Evolutionary conservation across 2,329 filamentous ascomycete species (phyloP), one percentile per base, ranked within the genome.

Genomic region (Microcyclosporella mali): DNA sequence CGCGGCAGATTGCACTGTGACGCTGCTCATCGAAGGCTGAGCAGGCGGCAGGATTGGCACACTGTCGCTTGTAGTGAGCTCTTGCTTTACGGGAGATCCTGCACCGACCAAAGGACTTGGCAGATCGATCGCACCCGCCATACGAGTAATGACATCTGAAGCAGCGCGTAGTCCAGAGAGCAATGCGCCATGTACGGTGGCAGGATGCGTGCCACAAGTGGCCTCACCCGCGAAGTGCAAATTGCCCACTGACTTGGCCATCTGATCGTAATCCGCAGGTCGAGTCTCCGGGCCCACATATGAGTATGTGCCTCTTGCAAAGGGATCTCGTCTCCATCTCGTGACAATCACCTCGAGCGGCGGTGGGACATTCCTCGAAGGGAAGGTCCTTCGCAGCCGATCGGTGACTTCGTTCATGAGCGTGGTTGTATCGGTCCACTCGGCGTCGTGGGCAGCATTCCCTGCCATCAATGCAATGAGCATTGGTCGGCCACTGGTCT

Each of bases 151-250:
- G 2, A 98, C 78, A 59, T 97, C 89, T 2, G 85, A 83, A 9
- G 92, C 92, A 3, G 85, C 92, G 37, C 92, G 82, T 4, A 98
- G 73, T 2, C 92, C 94, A 2, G 92, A 95, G 3, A 98, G 72
- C 60, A 97, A 98, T 7, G 92, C 94, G 4, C 92, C 92, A 55
- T 98, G 92, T 0, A 98, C 92, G 2, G 92, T 98, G 25, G 94
- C 92, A 10, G 94, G 92, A 61, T 98, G 89, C 1, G 88, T 95
- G 35, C 87, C 88, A 56, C 86, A 95, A 1, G 94, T 98, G 47
- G 95, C 92, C 66, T 98, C 92, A 36, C 92, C 92, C 12, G 90
- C 92, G 65, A 98, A 98, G 66, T 90, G 87, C 7, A 98, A 71
- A 51, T 94, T 94, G 25, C 88, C 89, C 25, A 95, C 73, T 1